Percentiles rank a stretch among this genome's conserved stretches.
phyloP scores from a whole-genome alignment of 768 basidiomycete genomes.

The Phylloporus arenicola region DNA sequence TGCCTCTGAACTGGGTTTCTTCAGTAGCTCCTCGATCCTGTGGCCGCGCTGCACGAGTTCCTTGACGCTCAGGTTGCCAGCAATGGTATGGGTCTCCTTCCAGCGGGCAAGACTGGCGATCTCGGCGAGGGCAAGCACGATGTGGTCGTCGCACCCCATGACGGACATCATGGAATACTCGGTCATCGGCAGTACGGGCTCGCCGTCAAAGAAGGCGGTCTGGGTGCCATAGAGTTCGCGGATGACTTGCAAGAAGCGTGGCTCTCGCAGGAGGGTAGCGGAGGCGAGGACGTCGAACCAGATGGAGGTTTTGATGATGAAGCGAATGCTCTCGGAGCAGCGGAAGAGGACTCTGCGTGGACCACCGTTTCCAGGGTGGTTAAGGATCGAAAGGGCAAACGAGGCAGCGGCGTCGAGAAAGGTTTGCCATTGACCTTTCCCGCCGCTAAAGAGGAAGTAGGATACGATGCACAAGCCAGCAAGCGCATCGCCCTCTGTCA shows the following conservation, averaged over 20 bases:
- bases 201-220: constrained; percentile 22
- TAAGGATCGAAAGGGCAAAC: constrained; percentile 50
- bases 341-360: constrained; percentile 41
- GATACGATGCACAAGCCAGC: constrained; percentile 74
- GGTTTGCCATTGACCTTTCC: constrained; percentile 59
- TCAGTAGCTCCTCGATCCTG: constrained; percentile 43
- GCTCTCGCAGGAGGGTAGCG: constrained; percentile 56
- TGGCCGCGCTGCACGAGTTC: constrained; percentile 52
- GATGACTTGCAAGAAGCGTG: constrained; percentile 54
- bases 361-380: constrained; percentile 31
- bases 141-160: constrained; percentile 81
- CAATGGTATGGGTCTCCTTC: constrained; percentile 44
- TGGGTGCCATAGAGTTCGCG: constrained; percentile 45
- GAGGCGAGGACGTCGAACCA: constrained; percentile 87
- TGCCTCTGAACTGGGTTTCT: constrained; percentile 11
- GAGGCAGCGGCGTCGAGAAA: constrained; percentile 59
- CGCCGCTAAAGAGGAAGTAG: constrained; percentile 72
- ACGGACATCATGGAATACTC: constrained; percentile 71
- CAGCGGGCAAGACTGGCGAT: constrained; percentile 59
- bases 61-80: constrained; percentile 51
- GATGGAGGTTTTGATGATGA: constrained; percentile 78
- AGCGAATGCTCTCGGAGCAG: constrained; percentile 50
- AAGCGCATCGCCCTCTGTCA: constrained; percentile 67
- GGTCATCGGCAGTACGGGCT: constrained; percentile 34
- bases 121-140: constrained; percentile 76